Base-by-base conservation (phyloP, 2,329 filamentous ascomycete species). In the Aspergillaceae sp. region DNA sequence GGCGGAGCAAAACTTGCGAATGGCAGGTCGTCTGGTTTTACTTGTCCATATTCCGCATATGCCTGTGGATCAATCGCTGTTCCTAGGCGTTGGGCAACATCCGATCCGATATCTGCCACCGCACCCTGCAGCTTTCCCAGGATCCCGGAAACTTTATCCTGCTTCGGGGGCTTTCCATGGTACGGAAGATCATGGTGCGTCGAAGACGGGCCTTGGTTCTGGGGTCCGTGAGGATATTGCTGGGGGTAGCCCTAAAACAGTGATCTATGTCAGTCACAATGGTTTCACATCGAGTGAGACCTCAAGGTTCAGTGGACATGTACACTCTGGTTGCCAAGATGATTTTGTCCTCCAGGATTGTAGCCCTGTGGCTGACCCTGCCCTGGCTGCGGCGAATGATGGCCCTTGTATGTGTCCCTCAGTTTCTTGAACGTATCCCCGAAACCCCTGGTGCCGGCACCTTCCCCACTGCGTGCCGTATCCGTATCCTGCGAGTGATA, bases 1-100 rank as follows among this genome's bases (percentile, higher is more conserved):
- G 83, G 77, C 1, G 86, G 81, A 1, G 86, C 85, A 69, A 94
- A 94, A 48, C 75, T 78, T 42, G 73, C 66, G 57, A 74, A 80
- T 45, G 77, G 72, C 53, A 74, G 59, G 33, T 74, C 40, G 32
- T 53, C 56, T n/a, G 57, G 55, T 29, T 63, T 68, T 41, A 58
- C 58, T 37, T 58, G 63, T 45, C 60, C 69, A 53, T 65, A 67
- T 52, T 73, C 63, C 28, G 66, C 71, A 57, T 75, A 73, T 2
- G 61, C 71, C 53, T 76, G 70, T n/a, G 66, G 66, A 36, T 74
- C 68, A 26, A 73, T 65, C 38, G 69, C 67, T 28, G 63, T 71
- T 41, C 70, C 68, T 35, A 78, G 54, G 43, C 70, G 69, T 41
- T 74, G 69, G 40, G 75, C 77, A 37, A 79, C 59, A 36, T 76